These are phyloP conservation scores for Ogataea salicorniae DNA, from an alignment of 805 yeast species.

Conservation along the genomic window DNA sequence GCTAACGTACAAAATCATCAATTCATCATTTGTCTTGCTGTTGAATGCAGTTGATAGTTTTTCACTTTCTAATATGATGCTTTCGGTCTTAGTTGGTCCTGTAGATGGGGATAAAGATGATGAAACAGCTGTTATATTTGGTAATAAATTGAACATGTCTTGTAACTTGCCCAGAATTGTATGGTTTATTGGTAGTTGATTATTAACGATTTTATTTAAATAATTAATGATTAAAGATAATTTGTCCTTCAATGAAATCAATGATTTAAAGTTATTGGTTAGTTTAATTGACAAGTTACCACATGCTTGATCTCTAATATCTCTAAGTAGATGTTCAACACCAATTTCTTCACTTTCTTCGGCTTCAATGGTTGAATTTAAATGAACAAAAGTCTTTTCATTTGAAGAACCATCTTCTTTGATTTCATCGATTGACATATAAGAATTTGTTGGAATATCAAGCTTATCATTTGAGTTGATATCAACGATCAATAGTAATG, in stretches of 20 bases:
- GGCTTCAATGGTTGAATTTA: conserved; percentile 89
- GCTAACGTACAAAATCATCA: conserved; percentile 89
- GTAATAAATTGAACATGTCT: conserved; percentile 89
- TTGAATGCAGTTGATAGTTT: conserved; percentile 72
- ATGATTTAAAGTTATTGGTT: conserved; percentile 83
- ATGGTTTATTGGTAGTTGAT: conserved; percentile 82
- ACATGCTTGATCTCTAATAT: conserved; percentile 93
- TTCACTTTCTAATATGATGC: conserved; percentile 6
- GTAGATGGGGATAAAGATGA: not conserved
- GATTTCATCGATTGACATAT: conserved; percentile 88
- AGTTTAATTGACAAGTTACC: conserved; percentile 84
- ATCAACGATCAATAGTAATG: conserved; percentile 84
- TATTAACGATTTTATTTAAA: conserved; percentile 64
- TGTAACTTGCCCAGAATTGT: conserved; percentile 87
- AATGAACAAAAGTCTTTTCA: conserved; percentile 87
- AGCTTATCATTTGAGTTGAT: conserved; percentile 73
- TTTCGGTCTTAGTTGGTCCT: not conserved
- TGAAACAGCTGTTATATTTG: conserved; percentile 53
- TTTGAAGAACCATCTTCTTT: conserved; percentile 94
- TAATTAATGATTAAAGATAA: conserved; percentile 73
- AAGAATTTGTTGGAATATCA: conserved; percentile 95
- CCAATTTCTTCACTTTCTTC: conserved; percentile 99
- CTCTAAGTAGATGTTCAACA: conserved; percentile 92
- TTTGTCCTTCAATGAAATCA: conserved; percentile 79
- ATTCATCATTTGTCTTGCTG: conserved; percentile 89